phyloP scores from a whole-genome alignment of 148 eudicot species.

The Pharnaceum exiguum region DNA sequence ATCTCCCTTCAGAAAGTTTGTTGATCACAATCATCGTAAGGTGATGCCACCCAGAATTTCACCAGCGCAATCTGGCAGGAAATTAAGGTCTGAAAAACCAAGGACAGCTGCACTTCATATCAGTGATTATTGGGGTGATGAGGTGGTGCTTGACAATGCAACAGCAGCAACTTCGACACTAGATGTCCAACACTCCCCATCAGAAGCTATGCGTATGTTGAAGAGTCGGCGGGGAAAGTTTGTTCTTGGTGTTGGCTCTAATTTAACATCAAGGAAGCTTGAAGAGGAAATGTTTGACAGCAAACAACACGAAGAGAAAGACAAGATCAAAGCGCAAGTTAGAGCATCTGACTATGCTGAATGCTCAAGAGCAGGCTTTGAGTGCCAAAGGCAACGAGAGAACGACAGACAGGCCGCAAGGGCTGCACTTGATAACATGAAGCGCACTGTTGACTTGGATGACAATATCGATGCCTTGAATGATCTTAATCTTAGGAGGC shows the following conservation, averaged over 20 bases:
- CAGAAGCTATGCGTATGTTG: constrained; percentile 70
- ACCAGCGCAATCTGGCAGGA: not conserved
- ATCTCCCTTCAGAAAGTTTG: not conserved
- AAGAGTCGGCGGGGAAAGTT: constrained; percentile 67
- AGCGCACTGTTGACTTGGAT: constrained; percentile 58
- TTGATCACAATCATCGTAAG: not conserved
- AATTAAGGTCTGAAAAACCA: not conserved
- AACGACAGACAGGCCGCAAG: constrained; percentile 60
- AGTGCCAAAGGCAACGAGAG: constrained; percentile 41
- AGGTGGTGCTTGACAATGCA: no score
- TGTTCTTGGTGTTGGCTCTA: constrained; percentile 37
- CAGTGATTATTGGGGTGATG: not conserved
- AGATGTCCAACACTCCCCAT: constrained; percentile 50
- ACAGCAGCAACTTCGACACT: not conserved
- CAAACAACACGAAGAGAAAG: constrained; percentile 57
- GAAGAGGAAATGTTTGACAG: constrained; percentile 52
- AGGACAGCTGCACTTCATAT: no score
- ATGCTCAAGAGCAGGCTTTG: constrained; percentile 34
- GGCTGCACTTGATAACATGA: constrained; percentile 63
- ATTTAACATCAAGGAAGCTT: constrained; percentile 35
- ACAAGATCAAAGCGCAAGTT: constrained; percentile 61
- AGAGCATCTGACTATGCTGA: constrained; percentile 37
- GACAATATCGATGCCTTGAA: constrained; percentile 34
- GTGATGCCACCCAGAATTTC: not conserved
- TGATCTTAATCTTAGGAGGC: constrained; percentile 51